Conservation (phyloP, 2,329 filamentous ascomycete genomes). For the Didymella lethalis region DNA sequence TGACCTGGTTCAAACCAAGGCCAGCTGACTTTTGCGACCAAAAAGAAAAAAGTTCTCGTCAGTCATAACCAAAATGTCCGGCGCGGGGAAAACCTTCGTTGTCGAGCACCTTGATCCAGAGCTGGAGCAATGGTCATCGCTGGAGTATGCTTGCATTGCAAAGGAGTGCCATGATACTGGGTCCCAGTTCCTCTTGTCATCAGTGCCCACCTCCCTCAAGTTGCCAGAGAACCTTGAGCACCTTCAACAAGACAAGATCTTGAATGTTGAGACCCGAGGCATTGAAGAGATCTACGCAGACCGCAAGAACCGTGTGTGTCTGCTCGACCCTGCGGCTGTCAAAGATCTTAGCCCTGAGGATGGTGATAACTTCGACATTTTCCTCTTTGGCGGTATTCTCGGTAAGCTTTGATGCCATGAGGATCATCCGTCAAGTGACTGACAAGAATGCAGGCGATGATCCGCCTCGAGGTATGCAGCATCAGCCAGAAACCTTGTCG, state of each 20-base stretch:
- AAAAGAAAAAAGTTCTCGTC: conserved; percentile 24
- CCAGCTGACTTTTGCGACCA: conserved; percentile 8
- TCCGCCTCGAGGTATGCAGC: conserved; percentile 79
- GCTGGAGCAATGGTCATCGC: conserved; percentile 89
- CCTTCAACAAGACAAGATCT: conserved; percentile 66
- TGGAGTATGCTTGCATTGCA: conserved; percentile 91
- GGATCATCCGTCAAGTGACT: conserved; percentile 26
- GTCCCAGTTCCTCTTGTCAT: conserved; percentile 81
- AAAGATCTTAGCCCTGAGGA: conserved; percentile 86
- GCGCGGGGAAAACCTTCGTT: conserved; percentile 75
- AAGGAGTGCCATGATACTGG: conserved; percentile 74
- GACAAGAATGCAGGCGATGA: conserved; percentile 74
- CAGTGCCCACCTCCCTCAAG: conserved; percentile 72
- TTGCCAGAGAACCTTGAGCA: conserved; percentile 66
- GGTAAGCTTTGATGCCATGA: conserved; percentile 61
- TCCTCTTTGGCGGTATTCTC: conserved; percentile 94
- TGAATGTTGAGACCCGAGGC: conserved; percentile 76
- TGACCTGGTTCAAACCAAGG: background rate
- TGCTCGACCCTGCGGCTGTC: conserved; percentile 85
- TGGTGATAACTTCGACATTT: conserved; percentile 82
- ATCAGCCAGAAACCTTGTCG: conserved; percentile 1
- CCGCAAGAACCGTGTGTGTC: conserved; percentile 79
- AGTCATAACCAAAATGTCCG: conserved; percentile 36
- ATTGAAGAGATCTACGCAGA: conserved; percentile 82
- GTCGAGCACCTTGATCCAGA: conserved; percentile 97